Evolutionary conservation across 306 rosid species (phyloP).

Genomic region (cucumber (Cucumis sativus)): DNA sequence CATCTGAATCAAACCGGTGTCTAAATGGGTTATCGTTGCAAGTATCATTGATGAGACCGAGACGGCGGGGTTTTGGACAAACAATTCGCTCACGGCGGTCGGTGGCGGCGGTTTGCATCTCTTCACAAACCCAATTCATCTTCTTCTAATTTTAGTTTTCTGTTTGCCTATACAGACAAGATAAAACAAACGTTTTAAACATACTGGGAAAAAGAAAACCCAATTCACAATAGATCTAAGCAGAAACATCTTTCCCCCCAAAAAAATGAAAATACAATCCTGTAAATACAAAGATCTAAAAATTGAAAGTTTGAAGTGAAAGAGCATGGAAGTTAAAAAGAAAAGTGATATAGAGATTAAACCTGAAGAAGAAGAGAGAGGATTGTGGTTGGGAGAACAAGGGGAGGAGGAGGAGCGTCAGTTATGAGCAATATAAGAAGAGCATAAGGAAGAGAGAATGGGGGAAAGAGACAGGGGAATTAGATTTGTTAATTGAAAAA

Average conservation of each 20-base stretch:
- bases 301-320: not conserved
- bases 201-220: not conserved
- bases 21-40: constrained; percentile 39
- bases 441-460: too few species aligned
- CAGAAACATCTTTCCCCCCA: not conserved
- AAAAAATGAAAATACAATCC: too few species aligned
- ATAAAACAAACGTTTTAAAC: not conserved
- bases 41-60: constrained; percentile 29
- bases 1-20: constrained; percentile 39
- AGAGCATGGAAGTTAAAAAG: not conserved
- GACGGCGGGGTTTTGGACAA: constrained; percentile 93
- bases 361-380: not conserved
- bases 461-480: not conserved
- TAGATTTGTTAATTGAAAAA: not conserved
- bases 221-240: not conserved
- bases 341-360: not conserved
- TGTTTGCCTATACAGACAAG: not conserved
- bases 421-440: too few species aligned
- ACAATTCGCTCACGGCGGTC: constrained; percentile 32
- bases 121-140: constrained; percentile 61
- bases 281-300: not conserved
- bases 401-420: not conserved
- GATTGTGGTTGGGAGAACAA: not conserved
- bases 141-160: not conserved
- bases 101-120: constrained; percentile 21